Conservation (phyloP, 2,329 filamentous ascomycete species). For the Verticillium nonalfalfae region DNA sequence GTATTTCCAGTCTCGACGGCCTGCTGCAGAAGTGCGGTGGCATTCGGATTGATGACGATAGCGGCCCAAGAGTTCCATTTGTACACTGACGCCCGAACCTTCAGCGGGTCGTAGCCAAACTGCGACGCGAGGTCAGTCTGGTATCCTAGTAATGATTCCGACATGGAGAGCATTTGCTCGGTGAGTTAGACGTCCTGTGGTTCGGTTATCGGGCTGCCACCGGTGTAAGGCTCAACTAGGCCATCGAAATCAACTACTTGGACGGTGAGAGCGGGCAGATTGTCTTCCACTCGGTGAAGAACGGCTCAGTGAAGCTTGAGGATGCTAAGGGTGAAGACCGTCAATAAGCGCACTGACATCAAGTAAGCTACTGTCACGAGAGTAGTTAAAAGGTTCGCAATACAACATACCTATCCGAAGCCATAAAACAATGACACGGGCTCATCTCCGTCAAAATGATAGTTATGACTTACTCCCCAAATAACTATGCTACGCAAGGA, state of each 20-base stretch:
- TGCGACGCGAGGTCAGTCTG: conserved; percentile 36
- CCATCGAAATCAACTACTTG: conserved; percentile 61
- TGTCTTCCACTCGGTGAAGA: conserved; percentile 43
- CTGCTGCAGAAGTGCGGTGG: conserved; percentile 48
- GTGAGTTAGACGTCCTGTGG: conserved; percentile 41
- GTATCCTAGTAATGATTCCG: conserved; percentile 40
- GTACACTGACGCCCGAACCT: conserved; percentile 53
- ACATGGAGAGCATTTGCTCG: conserved; percentile 30
- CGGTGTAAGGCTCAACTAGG: conserved; percentile 41
- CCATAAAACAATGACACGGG: conserved; percentile 18
- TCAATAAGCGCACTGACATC: conserved; percentile 37
- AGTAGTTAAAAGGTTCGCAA: neutral
- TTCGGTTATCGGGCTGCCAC: conserved; percentile 46
- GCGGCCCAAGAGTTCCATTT: conserved; percentile 54
- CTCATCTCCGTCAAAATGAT: conserved; percentile 2
- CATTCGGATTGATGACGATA: conserved; percentile 56
- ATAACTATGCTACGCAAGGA: too few relatives aligned
- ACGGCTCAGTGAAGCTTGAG: conserved; percentile 57
- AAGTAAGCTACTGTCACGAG: neutral
- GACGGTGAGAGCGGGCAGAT: conserved; percentile 40
- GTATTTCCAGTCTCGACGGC: conserved; percentile 48
- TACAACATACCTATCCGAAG: conserved; percentile 14
- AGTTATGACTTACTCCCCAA: too few relatives aligned
- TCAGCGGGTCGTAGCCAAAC: conserved; percentile 49
- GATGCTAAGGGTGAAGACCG: conserved; percentile 47